Evolutionary conservation across 148 eudicot species (phyloP).

Genomic region (Fagopyrum homotropicum): DNA sequence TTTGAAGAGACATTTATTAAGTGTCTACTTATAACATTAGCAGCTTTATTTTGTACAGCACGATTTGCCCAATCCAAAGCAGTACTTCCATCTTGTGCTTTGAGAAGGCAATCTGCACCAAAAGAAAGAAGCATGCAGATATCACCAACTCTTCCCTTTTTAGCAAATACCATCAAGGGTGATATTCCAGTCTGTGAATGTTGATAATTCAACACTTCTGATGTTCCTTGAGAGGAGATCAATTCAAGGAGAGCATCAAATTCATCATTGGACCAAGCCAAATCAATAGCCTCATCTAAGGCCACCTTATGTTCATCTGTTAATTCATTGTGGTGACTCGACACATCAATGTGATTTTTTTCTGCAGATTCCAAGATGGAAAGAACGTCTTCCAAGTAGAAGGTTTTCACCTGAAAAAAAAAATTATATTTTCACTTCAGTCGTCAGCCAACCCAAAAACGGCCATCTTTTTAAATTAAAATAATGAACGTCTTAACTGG

Average conservation of each 20-base stretch:
- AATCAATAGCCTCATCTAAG: constrained; percentile 79
- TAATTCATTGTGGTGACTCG: constrained; percentile 30
- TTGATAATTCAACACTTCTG: constrained; percentile 53
- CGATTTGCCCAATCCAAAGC: constrained; percentile 77
- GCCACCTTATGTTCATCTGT: constrained; percentile 46
- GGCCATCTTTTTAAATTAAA: background rate
- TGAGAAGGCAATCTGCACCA: constrained; percentile 67
- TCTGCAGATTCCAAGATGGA: constrained; percentile 36
- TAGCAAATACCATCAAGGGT: constrained; percentile 86
- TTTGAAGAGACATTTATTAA: constrained; percentile 29
- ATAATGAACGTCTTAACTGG: constrained; percentile 44
- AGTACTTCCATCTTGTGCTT: constrained; percentile 59
- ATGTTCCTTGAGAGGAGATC: constrained; percentile 44
- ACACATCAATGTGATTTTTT: constrained; percentile 34
- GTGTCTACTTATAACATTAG: constrained; percentile 52
- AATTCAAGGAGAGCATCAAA: constrained; percentile 66
- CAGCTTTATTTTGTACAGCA: constrained; percentile 49
- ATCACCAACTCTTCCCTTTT: constrained; percentile 74
- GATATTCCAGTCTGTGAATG: constrained; percentile 69
- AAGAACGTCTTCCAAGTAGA: constrained; percentile 81
- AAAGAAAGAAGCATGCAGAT: constrained; percentile 79
- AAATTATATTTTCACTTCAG: background rate
- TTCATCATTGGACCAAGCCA: constrained; percentile 64
- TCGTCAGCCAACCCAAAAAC: background rate
- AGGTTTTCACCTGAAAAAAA: constrained; percentile 61